Evolutionary conservation across 2,329 filamentous ascomycete species (phyloP).

Genomic region (Neofusicoccum kwambonambiense): DNA sequence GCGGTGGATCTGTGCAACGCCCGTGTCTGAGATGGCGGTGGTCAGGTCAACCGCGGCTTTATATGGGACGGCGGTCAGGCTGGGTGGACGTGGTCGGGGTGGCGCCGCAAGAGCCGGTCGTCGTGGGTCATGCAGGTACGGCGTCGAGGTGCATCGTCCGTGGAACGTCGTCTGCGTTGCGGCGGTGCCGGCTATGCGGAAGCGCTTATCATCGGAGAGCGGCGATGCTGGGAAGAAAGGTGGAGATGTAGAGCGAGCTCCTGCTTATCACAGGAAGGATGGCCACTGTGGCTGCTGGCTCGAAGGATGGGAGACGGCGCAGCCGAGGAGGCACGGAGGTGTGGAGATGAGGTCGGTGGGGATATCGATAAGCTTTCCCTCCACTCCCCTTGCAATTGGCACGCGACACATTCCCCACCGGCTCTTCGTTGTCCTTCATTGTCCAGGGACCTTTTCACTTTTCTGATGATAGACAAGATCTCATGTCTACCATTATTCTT

Average conservation of each 20-base stretch:
- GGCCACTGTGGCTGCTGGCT: background rate
- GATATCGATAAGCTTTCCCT: background rate
- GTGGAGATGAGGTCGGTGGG: background rate
- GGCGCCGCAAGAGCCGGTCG: background rate
- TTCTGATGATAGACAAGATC: too few species aligned
- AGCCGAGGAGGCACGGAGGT: background rate
- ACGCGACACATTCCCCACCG: background rate
- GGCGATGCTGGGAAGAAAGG: background rate
- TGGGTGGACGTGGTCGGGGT: background rate
- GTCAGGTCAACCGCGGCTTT: background rate
- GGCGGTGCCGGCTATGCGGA: background rate
- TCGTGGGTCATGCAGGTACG: conserved; percentile 1
- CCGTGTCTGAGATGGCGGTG: background rate
- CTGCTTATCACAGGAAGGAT: background rate
- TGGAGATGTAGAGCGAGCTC: background rate
- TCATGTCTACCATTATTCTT: too few species aligned
- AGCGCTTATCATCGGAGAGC: conserved; percentile 8
- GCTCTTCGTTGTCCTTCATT: too few species aligned
- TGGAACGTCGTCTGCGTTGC: background rate
- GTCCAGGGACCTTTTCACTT: too few species aligned
- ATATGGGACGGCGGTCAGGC: background rate
- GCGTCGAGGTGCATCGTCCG: background rate
- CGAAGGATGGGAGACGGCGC: background rate
- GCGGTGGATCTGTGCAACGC: background rate
- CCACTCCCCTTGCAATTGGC: background rate